Evolutionary conservation across 331 rosid species (phyloP), one percentile per base, ranked within the genome.

Genomic region (Saraca asoca): DNA sequence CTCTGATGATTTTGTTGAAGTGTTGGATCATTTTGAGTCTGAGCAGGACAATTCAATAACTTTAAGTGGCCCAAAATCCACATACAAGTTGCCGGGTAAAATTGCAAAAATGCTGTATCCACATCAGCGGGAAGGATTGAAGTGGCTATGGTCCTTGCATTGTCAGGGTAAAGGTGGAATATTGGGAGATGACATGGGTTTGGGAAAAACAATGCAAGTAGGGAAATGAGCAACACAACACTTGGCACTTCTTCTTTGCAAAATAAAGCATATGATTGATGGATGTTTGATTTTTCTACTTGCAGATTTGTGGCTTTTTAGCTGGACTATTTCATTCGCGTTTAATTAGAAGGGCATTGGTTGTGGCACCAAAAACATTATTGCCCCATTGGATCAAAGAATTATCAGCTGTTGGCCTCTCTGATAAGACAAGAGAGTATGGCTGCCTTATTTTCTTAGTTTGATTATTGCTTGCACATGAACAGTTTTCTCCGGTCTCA

Each of bases 141-240:
- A 74, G 60, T 93, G 98, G 98, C 88, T 89, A 12, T 93, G 98
- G 96, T 83, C 94, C 75, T 80, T 93, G 81, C 96, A 89, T 76
- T 86, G 84, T 68, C 85, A 66, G 71, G 90, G 94, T 5, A 93
- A 93, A 81, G 96, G 98, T 64, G 98, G 98, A 76, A 85, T 93
- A 54, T 81, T 93, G 73, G 98, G 98, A 13, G 98, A 93, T 84
- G 98, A 93, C 76, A 93, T 89, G 98, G 98, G 98, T 45, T 65
- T 93, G 76, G 98, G 98, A 4, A 93, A 93, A 83, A 93, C 98
- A 9, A 93, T 93, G 98, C 98, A 93, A 93, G 98, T 89, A 85
- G 60, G 24, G 65, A 60, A 66, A 67, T 37, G 49, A 51, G 37
- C 12, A 49, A 41, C 8, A 35, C 48, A 24, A 44, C 48, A 5